phyloP scores from a whole-genome alignment of 768 basidiomycete genomes.

The Suillus luteus region DNA sequence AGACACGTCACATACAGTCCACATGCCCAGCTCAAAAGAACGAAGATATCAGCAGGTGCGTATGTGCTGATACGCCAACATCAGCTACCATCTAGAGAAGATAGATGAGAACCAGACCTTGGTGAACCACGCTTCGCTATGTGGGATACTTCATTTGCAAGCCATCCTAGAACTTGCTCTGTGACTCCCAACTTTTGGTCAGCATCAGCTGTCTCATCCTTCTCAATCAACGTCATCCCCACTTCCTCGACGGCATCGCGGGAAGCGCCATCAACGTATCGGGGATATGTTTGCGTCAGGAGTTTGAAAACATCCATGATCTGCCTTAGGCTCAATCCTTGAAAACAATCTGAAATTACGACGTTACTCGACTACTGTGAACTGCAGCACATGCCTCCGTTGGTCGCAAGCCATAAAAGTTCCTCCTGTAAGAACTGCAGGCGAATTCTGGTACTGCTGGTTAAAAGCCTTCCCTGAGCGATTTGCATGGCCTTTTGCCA shows the following conservation, averaged over 20 bases:
- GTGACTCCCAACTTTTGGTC: conserved; percentile 58
- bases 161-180: conserved; percentile 78
- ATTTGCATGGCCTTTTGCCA: conserved; percentile 58
- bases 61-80: conserved; percentile 41
- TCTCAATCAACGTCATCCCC: conserved; percentile 61
- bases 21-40: conserved; percentile 73
- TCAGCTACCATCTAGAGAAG: neutral
- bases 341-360: conserved; percentile 13
- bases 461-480: conserved; percentile 52
- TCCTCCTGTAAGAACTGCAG: conserved; percentile 65
- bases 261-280: conserved; percentile 74
- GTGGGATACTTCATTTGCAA: conserved; percentile 63
- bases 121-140: conserved; percentile 53
- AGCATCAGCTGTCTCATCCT: conserved; percentile 53
- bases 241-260: conserved; percentile 71
- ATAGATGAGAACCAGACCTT: conserved; percentile 46
- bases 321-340: conserved; percentile 64
- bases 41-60: conserved; percentile 62
- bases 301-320: conserved; percentile 71
- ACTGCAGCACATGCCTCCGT: conserved; percentile 49
- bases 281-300: conserved; percentile 74
- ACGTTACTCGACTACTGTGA: neutral
- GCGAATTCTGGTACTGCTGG: conserved; percentile 54
- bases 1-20: conserved; percentile 59
- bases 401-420: conserved; percentile 53